Evolutionary conservation across 441 rosid genomes (phyloP).

Genomic region (Erodium chrysanthum): DNA sequence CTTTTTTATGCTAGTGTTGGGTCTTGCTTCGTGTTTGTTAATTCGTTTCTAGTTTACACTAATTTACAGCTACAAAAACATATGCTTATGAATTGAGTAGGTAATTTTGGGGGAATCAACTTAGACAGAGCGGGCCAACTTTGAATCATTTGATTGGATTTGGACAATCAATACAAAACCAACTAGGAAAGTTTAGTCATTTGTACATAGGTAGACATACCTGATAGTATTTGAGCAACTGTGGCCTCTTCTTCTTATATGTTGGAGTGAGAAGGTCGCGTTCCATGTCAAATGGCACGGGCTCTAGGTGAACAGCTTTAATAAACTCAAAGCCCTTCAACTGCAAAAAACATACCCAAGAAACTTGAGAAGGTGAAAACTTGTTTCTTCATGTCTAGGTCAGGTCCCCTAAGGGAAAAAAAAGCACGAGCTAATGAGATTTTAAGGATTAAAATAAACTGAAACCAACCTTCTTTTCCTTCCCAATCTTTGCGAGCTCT

Average conservation of each 20-base stretch:
- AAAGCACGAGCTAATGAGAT: neutral
- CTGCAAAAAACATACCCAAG: slow-evolving; percentile 28
- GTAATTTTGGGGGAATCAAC: neutral
- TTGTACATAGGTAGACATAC: slow-evolving; percentile 15
- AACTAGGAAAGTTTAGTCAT: neutral
- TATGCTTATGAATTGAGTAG: neutral
- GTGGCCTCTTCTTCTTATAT: slow-evolving; percentile 91
- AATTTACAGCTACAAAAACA: neutral
- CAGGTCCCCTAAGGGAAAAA: no score
- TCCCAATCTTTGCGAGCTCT: slow-evolving; percentile 57
- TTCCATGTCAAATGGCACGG: slow-evolving; percentile 74
- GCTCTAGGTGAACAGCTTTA: slow-evolving; percentile 74
- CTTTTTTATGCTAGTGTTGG: neutral
- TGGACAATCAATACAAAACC: neutral
- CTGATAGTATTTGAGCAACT: slow-evolving; percentile 74
- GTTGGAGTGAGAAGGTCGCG: slow-evolving; percentile 91
- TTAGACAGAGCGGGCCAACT: neutral
- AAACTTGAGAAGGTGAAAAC: neutral
- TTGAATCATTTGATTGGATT: neutral
- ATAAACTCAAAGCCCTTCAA: slow-evolving; percentile 80
- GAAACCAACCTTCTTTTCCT: slow-evolving; percentile 55
- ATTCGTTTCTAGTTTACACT: neutral
- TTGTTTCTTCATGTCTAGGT: neutral
- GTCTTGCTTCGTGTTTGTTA: neutral
- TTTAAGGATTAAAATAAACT: neutral